phyloP scores from a whole-genome alignment of 192 early-diverging fungal genomes.

The Backusella macrospora region DNA sequence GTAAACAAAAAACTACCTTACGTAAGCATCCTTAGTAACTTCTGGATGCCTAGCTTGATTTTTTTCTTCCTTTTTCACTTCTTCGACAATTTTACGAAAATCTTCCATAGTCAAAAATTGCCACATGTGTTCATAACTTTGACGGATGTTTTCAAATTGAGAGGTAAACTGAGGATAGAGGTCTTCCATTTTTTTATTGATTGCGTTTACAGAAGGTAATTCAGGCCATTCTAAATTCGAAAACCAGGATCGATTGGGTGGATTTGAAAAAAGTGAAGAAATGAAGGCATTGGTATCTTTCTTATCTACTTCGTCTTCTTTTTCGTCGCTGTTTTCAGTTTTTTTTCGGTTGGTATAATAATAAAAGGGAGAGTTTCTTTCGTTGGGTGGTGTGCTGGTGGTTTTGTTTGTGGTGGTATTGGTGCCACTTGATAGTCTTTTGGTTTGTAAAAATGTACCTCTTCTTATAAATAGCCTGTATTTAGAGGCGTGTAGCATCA shows the following conservation, averaged over 20 bases:
- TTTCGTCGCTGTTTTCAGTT: not conserved
- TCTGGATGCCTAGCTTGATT: slow-evolving; percentile 4
- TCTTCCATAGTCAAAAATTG: slow-evolving; percentile 30
- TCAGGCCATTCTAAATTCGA: slow-evolving; percentile 16
- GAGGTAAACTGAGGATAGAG: slow-evolving; percentile 27
- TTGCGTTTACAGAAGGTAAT: slow-evolving; percentile 23
- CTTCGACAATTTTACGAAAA: slow-evolving; percentile 25
- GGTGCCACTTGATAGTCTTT: not conserved
- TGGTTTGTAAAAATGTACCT: not conserved
- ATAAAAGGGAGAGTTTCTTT: not conserved
- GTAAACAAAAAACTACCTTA: not conserved
- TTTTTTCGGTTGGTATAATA: not conserved
- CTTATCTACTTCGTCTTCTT: not conserved
- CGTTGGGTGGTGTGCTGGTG: not conserved
- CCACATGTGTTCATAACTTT: slow-evolving; percentile 25
- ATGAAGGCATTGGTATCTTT: slow-evolving; percentile 7
- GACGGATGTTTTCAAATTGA: slow-evolving; percentile 23
- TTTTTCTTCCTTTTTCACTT: not conserved
- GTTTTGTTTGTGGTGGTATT: not conserved
- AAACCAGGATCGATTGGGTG: slow-evolving; percentile 5
- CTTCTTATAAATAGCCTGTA: not conserved
- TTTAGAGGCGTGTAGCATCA: not conserved
- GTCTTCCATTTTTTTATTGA: slow-evolving; percentile 26
- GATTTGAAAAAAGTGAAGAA: slow-evolving; percentile 2
- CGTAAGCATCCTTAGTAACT: slow-evolving; percentile 15